These are phyloP conservation scores for Polygonum aviculare DNA, from an alignment of 148 eudicot genomes.

Conservation along the genomic window DNA sequence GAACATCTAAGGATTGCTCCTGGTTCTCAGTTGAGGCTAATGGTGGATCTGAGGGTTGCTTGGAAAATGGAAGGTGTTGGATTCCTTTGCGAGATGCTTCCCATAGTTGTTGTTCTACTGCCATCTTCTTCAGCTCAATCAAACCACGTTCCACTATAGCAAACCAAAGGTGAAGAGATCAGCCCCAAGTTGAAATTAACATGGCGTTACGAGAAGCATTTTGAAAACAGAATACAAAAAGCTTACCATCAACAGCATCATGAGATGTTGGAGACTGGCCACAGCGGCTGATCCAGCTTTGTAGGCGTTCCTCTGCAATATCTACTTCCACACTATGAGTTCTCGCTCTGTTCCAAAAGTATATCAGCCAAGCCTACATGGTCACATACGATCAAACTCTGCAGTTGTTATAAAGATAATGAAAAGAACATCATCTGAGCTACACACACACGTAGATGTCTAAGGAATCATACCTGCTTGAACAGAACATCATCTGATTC, in stretches of 20 bases:
- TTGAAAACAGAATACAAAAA: neutral
- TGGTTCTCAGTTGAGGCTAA: neutral
- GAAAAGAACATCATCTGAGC: no score
- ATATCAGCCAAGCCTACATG: slow-evolving; percentile 65
- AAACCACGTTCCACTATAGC: slow-evolving; percentile 62
- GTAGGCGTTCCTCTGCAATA: slow-evolving; percentile 71
- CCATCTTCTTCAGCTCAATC: slow-evolving; percentile 57
- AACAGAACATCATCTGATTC: slow-evolving; percentile 89
- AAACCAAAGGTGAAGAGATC: neutral
- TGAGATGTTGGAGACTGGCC: slow-evolving; percentile 53
- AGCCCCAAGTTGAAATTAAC: neutral
- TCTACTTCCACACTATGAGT: slow-evolving; percentile 69
- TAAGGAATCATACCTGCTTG: slow-evolving; percentile 55
- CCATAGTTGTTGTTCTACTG: slow-evolving; percentile 87
- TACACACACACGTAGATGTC: neutral
- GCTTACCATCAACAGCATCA: slow-evolving; percentile 72
- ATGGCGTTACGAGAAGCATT: neutral
- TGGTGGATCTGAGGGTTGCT: neutral
- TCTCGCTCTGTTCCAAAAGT: slow-evolving; percentile 81
- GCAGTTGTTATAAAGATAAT: neutral
- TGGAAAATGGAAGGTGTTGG: slow-evolving; percentile 31
- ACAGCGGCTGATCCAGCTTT: slow-evolving; percentile 57
- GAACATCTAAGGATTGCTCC: neutral
- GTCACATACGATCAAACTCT: neutral
- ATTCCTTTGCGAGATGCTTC: slow-evolving; percentile 86